A percentile compares a stretch with the other conserved stretches of the same genome.
Evolutionary conservation across 495 filamentous ascomycete genomes (phyloP).

Genomic region (Aspergillus baeticus): DNA sequence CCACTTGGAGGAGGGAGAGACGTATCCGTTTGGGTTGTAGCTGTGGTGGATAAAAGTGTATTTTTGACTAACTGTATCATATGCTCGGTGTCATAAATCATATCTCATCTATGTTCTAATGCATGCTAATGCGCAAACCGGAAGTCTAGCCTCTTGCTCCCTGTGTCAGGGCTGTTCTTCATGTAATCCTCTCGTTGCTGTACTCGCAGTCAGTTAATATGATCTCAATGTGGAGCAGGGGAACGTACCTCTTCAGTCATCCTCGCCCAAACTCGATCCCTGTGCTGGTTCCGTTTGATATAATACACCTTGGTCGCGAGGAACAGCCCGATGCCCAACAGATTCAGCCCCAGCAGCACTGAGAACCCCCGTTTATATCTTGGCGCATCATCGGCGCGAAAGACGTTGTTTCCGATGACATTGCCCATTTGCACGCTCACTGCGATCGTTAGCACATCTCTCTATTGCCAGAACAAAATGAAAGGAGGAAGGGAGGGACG

Average conservation of each 20-base stretch:
- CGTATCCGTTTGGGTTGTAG: conserved; percentile 58
- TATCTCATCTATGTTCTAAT: too few species aligned
- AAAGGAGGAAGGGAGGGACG: not conserved
- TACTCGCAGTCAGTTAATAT: not conserved
- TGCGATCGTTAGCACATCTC: not conserved
- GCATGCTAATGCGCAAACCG: conserved; percentile 25
- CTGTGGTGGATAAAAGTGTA: not conserved
- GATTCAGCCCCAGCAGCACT: conserved; percentile 42
- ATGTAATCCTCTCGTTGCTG: conserved; percentile 25
- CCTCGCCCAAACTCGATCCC: conserved; percentile 32
- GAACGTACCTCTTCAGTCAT: conserved; percentile 27
- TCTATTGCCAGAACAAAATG: not conserved
- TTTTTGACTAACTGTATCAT: too few species aligned
- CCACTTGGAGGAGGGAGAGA: conserved; percentile 46
- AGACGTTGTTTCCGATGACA: conserved; percentile 53
- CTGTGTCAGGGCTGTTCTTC: conserved; percentile 28
- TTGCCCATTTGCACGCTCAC: conserved; percentile 47
- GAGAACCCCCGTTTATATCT: conserved; percentile 50
- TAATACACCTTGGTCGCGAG: conserved; percentile 35
- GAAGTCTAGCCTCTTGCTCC: conserved; percentile 38
- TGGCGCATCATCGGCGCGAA: conserved; percentile 54
- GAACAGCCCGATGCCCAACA: conserved; percentile 35
- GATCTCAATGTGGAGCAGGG: not conserved
- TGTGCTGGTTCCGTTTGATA: conserved; percentile 27
- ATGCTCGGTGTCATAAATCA: too few species aligned